phyloP scores from a whole-genome alignment of 768 basidiomycete species.

The Mycena alexandri region DNA sequence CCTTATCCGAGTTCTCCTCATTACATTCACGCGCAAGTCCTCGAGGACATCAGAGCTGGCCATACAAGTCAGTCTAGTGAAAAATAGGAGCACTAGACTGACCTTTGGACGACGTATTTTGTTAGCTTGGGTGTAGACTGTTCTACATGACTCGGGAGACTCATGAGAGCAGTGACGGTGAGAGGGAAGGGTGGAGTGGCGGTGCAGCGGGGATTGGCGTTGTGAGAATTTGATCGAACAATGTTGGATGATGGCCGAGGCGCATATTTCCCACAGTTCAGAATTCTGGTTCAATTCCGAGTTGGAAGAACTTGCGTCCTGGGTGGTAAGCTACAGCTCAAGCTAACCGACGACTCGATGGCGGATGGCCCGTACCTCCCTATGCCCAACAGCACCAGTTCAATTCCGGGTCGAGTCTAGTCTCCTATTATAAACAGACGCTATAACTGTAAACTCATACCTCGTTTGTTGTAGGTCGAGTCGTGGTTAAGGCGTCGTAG shows the following conservation, averaged over 20 bases:
- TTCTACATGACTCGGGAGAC: slow-evolving; percentile 23
- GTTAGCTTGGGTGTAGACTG: slow-evolving; percentile 25
- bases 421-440: too few species aligned
- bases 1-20: slow-evolving; percentile 65
- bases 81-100: background rate
- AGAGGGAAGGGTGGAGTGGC: background rate
- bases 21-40: slow-evolving; percentile 76
- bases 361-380: too few species aligned
- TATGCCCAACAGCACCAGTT: too few species aligned
- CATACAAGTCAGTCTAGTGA: background rate
- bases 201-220: background rate
- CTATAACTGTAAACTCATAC: too few species aligned
- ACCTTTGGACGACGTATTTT: slow-evolving; percentile 35
- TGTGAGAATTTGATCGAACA: background rate
- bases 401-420: too few species aligned
- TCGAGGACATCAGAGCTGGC: slow-evolving; percentile 79
- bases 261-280: too few species aligned
- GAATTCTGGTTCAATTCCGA: too few species aligned
- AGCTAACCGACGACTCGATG: too few species aligned
- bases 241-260: background rate
- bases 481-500: too few species aligned
- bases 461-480: too few species aligned
- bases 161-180: slow-evolving; percentile 14
- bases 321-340: too few species aligned
- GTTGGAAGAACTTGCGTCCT: too few species aligned